A percentile compares a stretch with the other conserved stretches of the same genome.
phyloP scores from a whole-genome alignment of 2,329 filamentous ascomycete genomes.

The Amauroascus niger region DNA sequence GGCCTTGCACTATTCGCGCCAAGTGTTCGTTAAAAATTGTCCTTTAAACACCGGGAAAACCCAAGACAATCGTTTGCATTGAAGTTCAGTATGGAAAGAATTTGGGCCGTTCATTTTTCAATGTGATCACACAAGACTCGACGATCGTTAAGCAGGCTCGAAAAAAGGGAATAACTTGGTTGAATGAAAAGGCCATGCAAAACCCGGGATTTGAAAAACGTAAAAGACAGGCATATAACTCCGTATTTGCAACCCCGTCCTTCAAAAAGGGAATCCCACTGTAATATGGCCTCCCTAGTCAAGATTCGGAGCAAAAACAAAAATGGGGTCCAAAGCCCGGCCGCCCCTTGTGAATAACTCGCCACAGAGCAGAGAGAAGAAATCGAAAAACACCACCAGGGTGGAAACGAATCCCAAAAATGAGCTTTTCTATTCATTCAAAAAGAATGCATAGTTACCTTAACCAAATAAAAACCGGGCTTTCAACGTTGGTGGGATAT shows the following conservation, averaged over 20 bases:
- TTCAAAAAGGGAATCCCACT: not conserved
- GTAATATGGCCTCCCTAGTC: not conserved
- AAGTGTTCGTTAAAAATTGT: no score
- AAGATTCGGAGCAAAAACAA: not conserved
- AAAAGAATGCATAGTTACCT: no score
- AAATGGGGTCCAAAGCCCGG: not conserved
- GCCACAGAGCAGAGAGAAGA: not conserved
- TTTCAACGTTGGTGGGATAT: not conserved
- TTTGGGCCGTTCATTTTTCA: no score
- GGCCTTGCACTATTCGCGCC: no score
- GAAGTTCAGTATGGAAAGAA: no score
- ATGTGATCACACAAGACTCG: not conserved
- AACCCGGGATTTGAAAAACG: not conserved
- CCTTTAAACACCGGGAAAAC: no score
- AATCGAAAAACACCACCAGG: not conserved
- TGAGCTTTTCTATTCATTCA: not conserved
- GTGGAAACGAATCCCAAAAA: not conserved
- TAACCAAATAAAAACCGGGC: no score
- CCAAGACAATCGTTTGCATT: no score
- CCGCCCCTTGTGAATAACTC: not conserved
- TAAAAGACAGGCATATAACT: not conserved
- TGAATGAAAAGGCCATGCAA: not conserved
- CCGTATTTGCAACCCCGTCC: not conserved
- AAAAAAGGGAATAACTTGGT: no score
- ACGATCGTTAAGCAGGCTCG: no score